Conservation (phyloP, 495 filamentous ascomycete species). For the Lepraria neglecta region DNA sequence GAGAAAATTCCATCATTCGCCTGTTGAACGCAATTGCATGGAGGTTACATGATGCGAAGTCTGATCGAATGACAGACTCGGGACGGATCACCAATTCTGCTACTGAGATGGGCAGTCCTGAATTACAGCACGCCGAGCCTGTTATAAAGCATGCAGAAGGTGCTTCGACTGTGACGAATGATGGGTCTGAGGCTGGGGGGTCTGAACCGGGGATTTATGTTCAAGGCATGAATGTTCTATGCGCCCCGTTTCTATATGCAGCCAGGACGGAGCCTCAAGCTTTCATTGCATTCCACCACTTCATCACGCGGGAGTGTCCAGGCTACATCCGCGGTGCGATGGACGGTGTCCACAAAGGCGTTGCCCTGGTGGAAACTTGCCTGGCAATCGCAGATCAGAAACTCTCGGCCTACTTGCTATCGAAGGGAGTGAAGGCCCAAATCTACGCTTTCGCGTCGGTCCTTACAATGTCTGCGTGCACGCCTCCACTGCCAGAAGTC, state of each 20-base stretch:
- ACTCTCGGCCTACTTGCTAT: conserved; percentile 72
- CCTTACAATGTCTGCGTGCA: conserved; percentile 89
- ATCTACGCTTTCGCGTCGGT: conserved; percentile 98
- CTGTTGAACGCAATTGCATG: conserved; percentile 95
- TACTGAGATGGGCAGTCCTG: conserved; percentile 27
- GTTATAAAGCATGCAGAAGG: conserved; percentile 40
- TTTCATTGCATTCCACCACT: conserved; percentile 81
- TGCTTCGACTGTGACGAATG: conserved; percentile 36
- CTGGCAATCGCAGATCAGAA: conserved; percentile 85
- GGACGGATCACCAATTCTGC: conserved; percentile 25
- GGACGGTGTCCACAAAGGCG: conserved; percentile 92
- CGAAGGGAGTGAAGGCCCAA: conserved; percentile 82
- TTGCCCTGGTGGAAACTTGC: conserved; percentile 84
- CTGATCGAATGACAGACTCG: conserved; percentile 37
- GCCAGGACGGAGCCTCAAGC: conserved; percentile 92
- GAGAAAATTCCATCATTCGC: conserved; percentile 89
- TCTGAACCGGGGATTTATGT: conserved; percentile 78
- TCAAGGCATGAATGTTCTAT: conserved; percentile 99
- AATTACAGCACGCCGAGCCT: conserved; percentile 36
- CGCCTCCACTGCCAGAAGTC: conserved; percentile 93
- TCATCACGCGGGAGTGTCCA: conserved; percentile 83
- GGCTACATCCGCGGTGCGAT: conserved; percentile 93
- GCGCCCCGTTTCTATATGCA: conserved; percentile 92
- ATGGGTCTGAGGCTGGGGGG: conserved; percentile 49
- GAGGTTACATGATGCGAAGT: conserved; percentile 75